phyloP scores from a whole-genome alignment of 768 basidiomycete genomes.

The Pleurotus platypus region DNA sequence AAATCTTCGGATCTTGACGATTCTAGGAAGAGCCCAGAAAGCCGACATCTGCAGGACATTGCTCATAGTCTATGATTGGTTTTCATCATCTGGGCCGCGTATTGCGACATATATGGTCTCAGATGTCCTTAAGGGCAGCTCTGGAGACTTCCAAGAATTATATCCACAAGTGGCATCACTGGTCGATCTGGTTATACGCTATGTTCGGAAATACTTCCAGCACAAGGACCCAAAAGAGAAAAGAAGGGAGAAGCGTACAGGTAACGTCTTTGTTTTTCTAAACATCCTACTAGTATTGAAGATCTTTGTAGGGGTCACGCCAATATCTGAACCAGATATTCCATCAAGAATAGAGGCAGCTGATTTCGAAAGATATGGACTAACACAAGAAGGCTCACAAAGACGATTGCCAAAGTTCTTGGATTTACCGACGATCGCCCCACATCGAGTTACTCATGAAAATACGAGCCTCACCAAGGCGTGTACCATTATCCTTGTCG shows the following conservation, averaged over 20 bases:
- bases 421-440: background rate
- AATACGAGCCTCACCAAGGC: background rate
- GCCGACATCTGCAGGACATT: background rate
- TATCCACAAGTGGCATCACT: background rate
- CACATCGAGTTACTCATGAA: background rate
- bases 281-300: too few relatives aligned
- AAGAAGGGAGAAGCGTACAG: too few relatives aligned
- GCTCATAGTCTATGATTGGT: background rate
- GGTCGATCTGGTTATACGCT: background rate
- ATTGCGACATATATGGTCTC: background rate
- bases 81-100: background rate
- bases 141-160: background rate
- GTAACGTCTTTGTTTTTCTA: too few relatives aligned
- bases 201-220: too few relatives aligned
- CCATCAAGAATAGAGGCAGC: too few relatives aligned
- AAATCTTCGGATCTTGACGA: background rate
- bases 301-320: too few relatives aligned
- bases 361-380: too few relatives aligned
- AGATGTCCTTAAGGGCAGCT: background rate
- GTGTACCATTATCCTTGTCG: background rate
- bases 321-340: too few relatives aligned
- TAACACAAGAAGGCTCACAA: too few relatives aligned
- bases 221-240: too few relatives aligned
- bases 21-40: background rate
- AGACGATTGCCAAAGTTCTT: background rate